phyloP scores from a whole-genome alignment of 2,329 filamentous ascomycete genomes.

The Tolypocladium ovalisporum region DNA sequence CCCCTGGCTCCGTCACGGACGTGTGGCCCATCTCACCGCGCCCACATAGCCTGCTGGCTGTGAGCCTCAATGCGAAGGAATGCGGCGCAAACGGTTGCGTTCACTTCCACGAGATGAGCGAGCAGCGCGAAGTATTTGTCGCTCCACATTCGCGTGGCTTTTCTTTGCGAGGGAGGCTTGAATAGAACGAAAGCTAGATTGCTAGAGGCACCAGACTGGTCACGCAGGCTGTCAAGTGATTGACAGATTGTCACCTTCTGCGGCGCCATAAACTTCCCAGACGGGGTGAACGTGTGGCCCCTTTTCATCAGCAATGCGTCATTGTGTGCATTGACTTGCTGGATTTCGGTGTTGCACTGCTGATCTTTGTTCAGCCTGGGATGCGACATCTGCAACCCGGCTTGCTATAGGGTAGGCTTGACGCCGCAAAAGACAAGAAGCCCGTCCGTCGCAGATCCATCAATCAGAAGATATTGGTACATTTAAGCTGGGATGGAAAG shows the following conservation, averaged over 20 bases:
- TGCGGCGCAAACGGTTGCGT: too few species aligned
- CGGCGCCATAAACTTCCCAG: neutral
- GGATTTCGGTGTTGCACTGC: neutral
- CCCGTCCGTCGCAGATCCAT: neutral
- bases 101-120: neutral
- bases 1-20: neutral
- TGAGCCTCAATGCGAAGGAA: neutral
- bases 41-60: neutral
- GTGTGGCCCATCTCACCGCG: too few species aligned
- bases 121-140: neutral
- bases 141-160: neutral
- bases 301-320: neutral
- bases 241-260: neutral
- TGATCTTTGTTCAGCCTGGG: neutral
- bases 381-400: too few species aligned
- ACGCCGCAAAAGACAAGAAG: neutral
- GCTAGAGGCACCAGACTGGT: neutral
- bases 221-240: too few species aligned
- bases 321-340: neutral
- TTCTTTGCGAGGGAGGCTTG: neutral
- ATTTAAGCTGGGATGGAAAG: neutral
- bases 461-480: too few species aligned
- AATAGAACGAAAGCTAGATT: neutral
- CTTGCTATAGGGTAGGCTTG: neutral
- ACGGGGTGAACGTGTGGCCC: neutral